Evolutionary conservation across 495 filamentous ascomycete genomes (phyloP).

Genomic region (Aspergillus affinis): DNA sequence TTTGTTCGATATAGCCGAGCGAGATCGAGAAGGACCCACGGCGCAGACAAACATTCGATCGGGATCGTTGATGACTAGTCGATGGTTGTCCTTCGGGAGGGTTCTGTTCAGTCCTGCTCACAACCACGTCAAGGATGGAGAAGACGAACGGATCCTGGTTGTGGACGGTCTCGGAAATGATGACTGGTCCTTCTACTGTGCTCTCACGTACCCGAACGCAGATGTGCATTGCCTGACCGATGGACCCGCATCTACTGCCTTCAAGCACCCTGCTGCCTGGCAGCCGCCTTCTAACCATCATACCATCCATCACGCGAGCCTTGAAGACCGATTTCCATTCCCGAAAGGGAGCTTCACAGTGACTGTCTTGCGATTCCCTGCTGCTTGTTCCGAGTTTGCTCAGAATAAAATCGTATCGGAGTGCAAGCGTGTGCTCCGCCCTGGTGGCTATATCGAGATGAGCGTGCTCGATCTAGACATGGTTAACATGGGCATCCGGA

Average conservation of each 20-base stretch:
- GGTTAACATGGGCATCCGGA: conserved; percentile 79
- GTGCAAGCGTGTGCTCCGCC: conserved; percentile 84
- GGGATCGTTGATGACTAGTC: conserved; percentile 72
- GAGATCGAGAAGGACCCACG: conserved; percentile 60
- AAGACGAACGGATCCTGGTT: conserved; percentile 69
- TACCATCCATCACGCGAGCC: conserved; percentile 71
- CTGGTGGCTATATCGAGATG: conserved; percentile 87
- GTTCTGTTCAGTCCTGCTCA: conserved; percentile 93
- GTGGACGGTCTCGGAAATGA: conserved; percentile 88
- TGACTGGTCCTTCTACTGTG: conserved; percentile 98
- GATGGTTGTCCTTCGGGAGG: conserved; percentile 92
- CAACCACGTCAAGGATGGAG: conserved; percentile 66
- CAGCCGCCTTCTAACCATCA: conserved; percentile 80
- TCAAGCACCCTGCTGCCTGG: conserved; percentile 41
- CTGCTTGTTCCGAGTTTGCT: conserved; percentile 67
- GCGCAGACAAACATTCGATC: conserved; percentile 82
- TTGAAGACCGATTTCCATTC: conserved; percentile 78
- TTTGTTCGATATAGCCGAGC: conserved; percentile 49
- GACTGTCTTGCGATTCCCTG: conserved; percentile 86
- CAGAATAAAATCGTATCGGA: conserved; percentile 82
- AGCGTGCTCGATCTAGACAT: conserved; percentile 82
- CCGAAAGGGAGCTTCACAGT: conserved; percentile 80
- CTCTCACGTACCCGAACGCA: conserved; percentile 82
- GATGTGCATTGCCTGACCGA: conserved; percentile 73
- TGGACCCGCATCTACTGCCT: conserved; percentile 31